These are phyloP conservation scores for Metschnikowia aberdeeniae DNA, from an alignment of 805 yeast species.

Conservation along the genomic window DNA sequence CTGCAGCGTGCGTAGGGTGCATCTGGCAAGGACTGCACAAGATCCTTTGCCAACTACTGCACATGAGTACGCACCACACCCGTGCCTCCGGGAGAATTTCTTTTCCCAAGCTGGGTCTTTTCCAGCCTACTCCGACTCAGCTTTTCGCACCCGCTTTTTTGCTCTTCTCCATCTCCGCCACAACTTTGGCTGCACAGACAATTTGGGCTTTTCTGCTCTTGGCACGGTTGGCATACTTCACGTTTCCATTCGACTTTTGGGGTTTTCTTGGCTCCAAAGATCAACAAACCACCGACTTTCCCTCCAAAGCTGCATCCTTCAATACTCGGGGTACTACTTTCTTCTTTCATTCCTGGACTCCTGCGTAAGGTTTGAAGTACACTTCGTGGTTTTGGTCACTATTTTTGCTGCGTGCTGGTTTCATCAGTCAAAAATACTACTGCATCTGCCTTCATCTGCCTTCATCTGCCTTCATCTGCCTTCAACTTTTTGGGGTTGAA, in stretches of 20 bases:
- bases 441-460: background rate
- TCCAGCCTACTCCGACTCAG: background rate
- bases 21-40: too few species aligned
- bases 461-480: background rate
- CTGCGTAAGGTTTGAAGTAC: too few species aligned
- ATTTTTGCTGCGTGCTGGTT: constrained; percentile 4
- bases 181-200: background rate
- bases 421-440: background rate
- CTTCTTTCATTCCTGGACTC: too few species aligned
- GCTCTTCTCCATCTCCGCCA: background rate
- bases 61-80: background rate
- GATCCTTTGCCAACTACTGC: background rate
- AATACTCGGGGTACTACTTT: too few species aligned
- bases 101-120: background rate
- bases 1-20: too few species aligned
- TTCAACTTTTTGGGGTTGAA: background rate
- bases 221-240: background rate
- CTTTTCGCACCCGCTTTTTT: constrained; percentile 5
- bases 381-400: background rate
- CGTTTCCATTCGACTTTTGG: background rate
- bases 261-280: too few species aligned
- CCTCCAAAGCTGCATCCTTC: too few species aligned
- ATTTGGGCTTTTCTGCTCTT: background rate
- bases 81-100: constrained; percentile 1
- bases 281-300: too few species aligned